phyloP scores from a whole-genome alignment of 2,329 filamentous ascomycete species.

The Arthrobotrys conoides region DNA sequence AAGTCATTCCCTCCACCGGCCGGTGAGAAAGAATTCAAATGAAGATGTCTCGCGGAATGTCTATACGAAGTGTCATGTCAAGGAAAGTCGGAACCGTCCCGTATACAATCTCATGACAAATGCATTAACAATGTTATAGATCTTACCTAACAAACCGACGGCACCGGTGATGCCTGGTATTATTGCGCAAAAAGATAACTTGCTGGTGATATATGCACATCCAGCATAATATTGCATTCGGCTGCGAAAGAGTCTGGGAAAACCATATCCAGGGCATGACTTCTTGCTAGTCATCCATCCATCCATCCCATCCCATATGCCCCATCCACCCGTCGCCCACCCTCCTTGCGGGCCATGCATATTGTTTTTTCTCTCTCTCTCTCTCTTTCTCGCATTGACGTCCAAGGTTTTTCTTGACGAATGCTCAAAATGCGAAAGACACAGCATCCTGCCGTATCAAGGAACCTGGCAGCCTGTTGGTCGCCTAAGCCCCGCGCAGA shows the following conservation, averaged over 20 bases:
- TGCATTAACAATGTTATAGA: slow-evolving; percentile 21
- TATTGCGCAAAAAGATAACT: background rate
- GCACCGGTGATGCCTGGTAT: slow-evolving; percentile 13
- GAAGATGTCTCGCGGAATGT: slow-evolving; percentile 15
- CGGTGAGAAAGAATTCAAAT: background rate
- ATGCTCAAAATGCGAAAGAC: slow-evolving; percentile 12
- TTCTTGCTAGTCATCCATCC: slow-evolving; percentile 17
- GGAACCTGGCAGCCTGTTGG: slow-evolving; percentile 32
- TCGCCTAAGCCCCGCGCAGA: slow-evolving; percentile 60
- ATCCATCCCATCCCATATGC: slow-evolving; percentile 28
- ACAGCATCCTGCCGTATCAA: slow-evolving; percentile 31
- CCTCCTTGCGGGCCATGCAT: slow-evolving; percentile 21
- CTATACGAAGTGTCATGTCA: slow-evolving; percentile 21
- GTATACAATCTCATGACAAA: slow-evolving; percentile 20
- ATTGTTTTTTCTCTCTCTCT: background rate
- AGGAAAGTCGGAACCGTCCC: slow-evolving; percentile 23
- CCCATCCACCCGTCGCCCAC: slow-evolving; percentile 12
- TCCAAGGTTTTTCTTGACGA: slow-evolving; percentile 28
- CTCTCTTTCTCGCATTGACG: slow-evolving; percentile 26
- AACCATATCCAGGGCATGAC: slow-evolving; percentile 11
- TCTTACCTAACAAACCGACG: background rate
- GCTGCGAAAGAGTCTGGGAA: background rate
- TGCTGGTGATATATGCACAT: background rate
- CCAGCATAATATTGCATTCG: background rate
- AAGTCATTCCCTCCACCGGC: background rate